These are phyloP conservation scores for Cucurbita moschata DNA, from an alignment of 306 rosid genomes.

Conservation along the genomic window DNA sequence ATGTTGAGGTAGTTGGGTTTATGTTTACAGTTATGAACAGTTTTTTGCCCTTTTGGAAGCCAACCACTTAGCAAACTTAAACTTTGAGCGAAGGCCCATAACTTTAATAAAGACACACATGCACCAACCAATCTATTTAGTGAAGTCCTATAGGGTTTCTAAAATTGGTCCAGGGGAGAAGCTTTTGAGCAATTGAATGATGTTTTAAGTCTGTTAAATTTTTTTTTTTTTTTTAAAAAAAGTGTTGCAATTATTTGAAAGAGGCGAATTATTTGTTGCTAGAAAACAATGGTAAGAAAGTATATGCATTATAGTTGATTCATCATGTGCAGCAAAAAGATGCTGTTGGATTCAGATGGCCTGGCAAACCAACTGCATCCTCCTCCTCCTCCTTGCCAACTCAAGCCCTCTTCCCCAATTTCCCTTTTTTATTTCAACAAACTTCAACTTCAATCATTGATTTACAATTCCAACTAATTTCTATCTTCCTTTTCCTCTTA, in stretches of 20 bases:
- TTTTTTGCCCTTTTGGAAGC: not conserved
- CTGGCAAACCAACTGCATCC: slow-evolving; percentile 11
- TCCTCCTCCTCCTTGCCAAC: slow-evolving; percentile 1
- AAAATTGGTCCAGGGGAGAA: too few species aligned
- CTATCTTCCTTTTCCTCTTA: not conserved
- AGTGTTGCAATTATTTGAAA: not conserved
- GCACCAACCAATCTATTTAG: not conserved
- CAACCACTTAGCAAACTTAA: not conserved
- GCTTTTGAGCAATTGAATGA: too few species aligned
- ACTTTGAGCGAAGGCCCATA: not conserved
- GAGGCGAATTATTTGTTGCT: not conserved
- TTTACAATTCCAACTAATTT: not conserved
- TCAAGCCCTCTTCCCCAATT: not conserved
- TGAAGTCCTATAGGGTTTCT: too few species aligned
- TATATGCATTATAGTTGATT: not conserved
- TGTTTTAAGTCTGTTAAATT: too few species aligned
- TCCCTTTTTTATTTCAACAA: not conserved
- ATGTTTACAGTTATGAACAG: not conserved
- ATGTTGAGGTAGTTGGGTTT: not conserved
- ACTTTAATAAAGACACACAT: not conserved
- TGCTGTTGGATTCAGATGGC: slow-evolving; percentile 7
- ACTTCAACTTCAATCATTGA: not conserved
- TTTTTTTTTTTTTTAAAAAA: too few species aligned
- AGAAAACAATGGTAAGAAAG: not conserved
- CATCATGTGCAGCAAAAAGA: slow-evolving; percentile 11